Conservation (phyloP, 164 flowering plant genomes). For the Saururus chinensis region DNA sequence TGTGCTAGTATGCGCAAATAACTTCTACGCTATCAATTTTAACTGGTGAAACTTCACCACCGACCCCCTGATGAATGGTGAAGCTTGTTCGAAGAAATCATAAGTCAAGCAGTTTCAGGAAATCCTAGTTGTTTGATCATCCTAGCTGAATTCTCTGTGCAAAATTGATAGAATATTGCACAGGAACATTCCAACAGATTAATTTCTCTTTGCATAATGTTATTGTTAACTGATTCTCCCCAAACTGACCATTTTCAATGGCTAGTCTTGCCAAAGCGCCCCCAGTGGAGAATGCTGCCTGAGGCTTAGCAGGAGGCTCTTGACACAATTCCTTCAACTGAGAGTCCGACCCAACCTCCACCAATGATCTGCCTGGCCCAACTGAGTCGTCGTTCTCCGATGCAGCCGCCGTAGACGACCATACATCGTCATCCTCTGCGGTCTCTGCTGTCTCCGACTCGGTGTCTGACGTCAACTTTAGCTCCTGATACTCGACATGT, state of each 20-base stretch:
- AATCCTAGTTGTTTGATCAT: no score
- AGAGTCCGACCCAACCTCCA: background rate
- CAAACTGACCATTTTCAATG: background rate
- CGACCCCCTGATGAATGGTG: no score
- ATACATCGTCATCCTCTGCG: conserved; percentile 13
- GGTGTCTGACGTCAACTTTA: background rate
- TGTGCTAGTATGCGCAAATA: no score
- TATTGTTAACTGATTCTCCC: background rate
- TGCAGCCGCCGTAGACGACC: conserved; percentile 4
- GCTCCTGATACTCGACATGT: no score
- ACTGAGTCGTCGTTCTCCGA: conserved; percentile 1
- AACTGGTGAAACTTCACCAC: no score
- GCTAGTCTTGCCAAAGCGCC: background rate
- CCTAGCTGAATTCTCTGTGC: no score
- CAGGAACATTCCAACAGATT: no score
- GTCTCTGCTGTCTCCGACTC: background rate
- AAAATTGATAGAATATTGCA: no score
- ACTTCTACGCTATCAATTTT: no score
- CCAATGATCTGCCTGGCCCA: background rate
- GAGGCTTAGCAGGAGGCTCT: background rate
- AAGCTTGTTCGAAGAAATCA: no score
- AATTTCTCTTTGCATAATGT: background rate
- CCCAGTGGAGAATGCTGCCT: background rate
- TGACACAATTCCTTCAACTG: background rate
- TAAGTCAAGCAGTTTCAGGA: no score